phyloP scores from a whole-genome alignment of 2,329 filamentous ascomycete genomes.

The Cladosporium sp. region DNA sequence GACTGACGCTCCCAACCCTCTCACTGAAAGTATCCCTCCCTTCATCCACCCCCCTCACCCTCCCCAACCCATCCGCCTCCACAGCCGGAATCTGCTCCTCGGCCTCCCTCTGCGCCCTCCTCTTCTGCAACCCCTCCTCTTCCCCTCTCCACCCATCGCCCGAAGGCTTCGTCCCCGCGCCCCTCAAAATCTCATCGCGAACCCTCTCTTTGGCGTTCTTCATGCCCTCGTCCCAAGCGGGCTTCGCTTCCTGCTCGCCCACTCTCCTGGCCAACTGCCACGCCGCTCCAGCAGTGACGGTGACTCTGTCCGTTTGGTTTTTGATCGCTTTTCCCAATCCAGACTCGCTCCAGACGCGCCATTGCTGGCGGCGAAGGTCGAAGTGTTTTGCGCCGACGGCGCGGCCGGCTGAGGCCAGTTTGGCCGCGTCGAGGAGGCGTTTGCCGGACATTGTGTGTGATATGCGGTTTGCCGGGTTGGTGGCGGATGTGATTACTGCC shows the following conservation, averaged over 20 bases:
- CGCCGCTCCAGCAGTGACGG: conserved; percentile 57
- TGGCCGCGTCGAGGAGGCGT: conserved; percentile 48
- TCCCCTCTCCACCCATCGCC: conserved; percentile 18
- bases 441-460: conserved; percentile 49
- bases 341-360: conserved; percentile 59
- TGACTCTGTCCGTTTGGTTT: conserved; percentile 56
- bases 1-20: conserved; percentile 43
- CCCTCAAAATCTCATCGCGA: conserved; percentile 15
- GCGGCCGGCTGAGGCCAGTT: conserved; percentile 45
- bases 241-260: conserved; percentile 40
- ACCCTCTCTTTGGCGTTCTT: conserved; percentile 26
- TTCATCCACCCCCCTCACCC: background rate
- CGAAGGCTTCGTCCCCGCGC: conserved; percentile 10
- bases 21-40: conserved; percentile 51
- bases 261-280: conserved; percentile 55
- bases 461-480: too few relatives aligned
- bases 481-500: background rate
- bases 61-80: conserved; percentile 1
- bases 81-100: conserved; percentile 37
- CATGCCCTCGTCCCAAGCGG: conserved; percentile 12
- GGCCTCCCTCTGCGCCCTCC: conserved; percentile 41
- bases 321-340: conserved; percentile 59
- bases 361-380: conserved; percentile 54
- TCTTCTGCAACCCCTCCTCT: conserved; percentile 33
- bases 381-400: conserved; percentile 51